These are phyloP conservation scores for Hyaloscypha bicolor DNA, from an alignment of 495 filamentous ascomycete species.

Conservation along the genomic window DNA sequence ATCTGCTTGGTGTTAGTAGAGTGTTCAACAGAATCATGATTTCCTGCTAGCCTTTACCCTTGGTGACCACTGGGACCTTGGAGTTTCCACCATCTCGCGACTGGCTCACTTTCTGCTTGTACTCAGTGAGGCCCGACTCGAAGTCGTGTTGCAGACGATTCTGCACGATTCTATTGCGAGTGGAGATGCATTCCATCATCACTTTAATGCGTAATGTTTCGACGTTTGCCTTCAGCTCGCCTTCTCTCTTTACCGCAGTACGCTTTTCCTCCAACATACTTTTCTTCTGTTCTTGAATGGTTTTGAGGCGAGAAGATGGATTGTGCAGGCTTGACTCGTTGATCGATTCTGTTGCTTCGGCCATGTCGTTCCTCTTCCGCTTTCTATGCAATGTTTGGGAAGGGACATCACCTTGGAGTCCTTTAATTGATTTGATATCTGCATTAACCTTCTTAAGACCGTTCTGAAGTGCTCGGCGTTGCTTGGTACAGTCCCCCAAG, in stretches of 20 bases:
- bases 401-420: too few relatives aligned
- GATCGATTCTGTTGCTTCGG: too few relatives aligned
- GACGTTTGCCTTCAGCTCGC: constrained; percentile 28
- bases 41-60: too few relatives aligned
- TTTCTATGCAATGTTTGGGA: too few relatives aligned
- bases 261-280: background rate
- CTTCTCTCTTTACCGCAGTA: background rate
- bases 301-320: background rate
- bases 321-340: too few relatives aligned
- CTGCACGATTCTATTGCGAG: constrained; percentile 8
- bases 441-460: too few relatives aligned
- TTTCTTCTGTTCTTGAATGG: background rate
- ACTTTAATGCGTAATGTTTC: constrained; percentile 9
- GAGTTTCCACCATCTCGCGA: too few relatives aligned
- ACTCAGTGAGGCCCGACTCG: constrained; percentile 1
- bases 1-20: constrained; percentile 57
- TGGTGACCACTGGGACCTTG: too few relatives aligned
- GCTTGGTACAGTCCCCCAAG: background rate
- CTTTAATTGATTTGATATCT: too few relatives aligned
- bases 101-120: background rate
- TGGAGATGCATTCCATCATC: background rate
- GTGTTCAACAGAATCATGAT: background rate
- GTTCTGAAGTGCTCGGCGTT: background rate
- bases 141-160: constrained; percentile 8
- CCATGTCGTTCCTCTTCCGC: too few relatives aligned